Base-by-base conservation (phyloP, 371 early-diverging fungal genomes). In the Lichtheimia ramosa region DNA sequence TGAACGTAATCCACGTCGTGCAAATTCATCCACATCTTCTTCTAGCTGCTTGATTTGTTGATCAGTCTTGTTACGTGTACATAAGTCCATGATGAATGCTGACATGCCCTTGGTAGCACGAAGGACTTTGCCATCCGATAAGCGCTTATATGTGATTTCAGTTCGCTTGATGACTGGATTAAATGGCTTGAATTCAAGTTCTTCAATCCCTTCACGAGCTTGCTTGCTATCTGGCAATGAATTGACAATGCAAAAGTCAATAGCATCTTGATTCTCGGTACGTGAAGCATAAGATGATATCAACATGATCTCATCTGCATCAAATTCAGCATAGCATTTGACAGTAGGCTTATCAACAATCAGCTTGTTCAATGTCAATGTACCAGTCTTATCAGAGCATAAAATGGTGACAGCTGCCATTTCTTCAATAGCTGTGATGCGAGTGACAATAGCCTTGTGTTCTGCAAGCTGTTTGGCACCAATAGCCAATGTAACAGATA, bases 351-450 rank as follows among this genome's bases (percentile, higher is more conserved):
- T 72, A 64, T 83, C 83, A 46, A 94, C 89, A 65, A 81, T 86
- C 79, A 96, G 87, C 79, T 93, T 90, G 87, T 95, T 96, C 55
- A 93, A 86, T 51, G 98, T 97, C 60, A 97, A 80, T 20, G 97
- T 97, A 57, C 98, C 98, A 15, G 98, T 97, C 85, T 97, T 97
- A 79, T 96, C 97, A 20, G 94, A 91, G 81, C 96, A 96, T 62
- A 97, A 92, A 58, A 96, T 91, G 59, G 89, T 88, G 55, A 93
- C 93, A 63, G 93, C 92, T 18, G 96, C 96, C 71, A 97, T 85
- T 62, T 93, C 93, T 77, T 97, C 97, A 53, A 96, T 92, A 43
- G 89, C 89, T 23, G 91, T 86, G 66, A 96, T 86, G 51, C 89
- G 88, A 27, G 94, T 86, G 43, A 96, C 96, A 63, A 97, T 94